Conservation (phyloP, 306 rosid genomes). For the Pterocarpus santalinus region DNA sequence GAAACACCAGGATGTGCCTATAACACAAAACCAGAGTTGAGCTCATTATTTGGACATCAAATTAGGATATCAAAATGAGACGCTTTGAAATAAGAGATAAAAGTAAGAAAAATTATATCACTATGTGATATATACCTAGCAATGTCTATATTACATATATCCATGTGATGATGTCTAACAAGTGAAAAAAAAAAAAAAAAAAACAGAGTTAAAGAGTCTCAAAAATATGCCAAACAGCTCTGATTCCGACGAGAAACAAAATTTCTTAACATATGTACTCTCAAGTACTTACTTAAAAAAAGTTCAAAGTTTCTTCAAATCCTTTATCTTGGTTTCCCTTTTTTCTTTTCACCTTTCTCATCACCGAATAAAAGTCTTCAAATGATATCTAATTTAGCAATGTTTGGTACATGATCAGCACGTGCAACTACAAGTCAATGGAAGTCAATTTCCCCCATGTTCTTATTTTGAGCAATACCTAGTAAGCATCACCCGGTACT, state of each 20-base stretch:
- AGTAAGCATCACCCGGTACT: neutral
- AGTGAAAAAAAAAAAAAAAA: no score
- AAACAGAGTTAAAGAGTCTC: neutral
- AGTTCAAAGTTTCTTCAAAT: slow-evolving; percentile 1
- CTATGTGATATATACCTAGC: no score
- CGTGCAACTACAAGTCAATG: neutral
- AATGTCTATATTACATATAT: neutral
- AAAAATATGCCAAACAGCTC: neutral
- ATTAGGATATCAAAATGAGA: no score
- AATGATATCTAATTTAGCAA: neutral
- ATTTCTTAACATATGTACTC: neutral
- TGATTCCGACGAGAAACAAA: neutral
- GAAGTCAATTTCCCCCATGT: neutral
- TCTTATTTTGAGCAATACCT: slow-evolving; percentile 18
- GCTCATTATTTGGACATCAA: neutral
- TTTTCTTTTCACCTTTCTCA: neutral
- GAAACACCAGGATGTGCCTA: slow-evolving; percentile 84
- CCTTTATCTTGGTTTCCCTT: neutral
- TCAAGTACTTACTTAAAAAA: neutral
- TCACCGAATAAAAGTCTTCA: neutral
- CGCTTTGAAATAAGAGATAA: no score
- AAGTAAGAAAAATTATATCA: no score
- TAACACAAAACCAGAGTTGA: slow-evolving; percentile 15
- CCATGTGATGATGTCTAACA: neutral
- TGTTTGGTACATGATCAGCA: slow-evolving; percentile 21